Percentiles rank a stretch among this genome's conserved stretches.
Conservation (phyloP, 148 eudicot genomes). For the Chenopodium suecicum region DNA sequence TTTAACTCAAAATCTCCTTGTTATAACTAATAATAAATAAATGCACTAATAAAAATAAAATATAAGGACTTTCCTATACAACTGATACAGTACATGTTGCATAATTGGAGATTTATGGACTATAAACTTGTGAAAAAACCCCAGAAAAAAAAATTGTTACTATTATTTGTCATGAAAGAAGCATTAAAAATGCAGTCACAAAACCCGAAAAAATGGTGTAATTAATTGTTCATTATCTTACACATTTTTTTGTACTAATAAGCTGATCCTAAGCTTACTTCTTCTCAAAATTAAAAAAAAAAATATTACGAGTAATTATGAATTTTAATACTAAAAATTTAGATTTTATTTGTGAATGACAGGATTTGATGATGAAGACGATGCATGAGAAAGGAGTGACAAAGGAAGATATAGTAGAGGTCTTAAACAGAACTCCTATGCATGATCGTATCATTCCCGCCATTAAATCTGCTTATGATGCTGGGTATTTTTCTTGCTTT, state of each 20-base stretch:
- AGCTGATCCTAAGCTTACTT: too few species aligned
- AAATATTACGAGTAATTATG: too few species aligned
- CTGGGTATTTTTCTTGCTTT: conserved; percentile 50
- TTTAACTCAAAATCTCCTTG: background rate
- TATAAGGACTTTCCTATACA: background rate
- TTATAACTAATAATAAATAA: background rate
- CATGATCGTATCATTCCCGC: conserved; percentile 66
- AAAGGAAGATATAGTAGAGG: conserved; percentile 54
- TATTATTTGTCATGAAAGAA: too few species aligned
- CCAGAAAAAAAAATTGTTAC: background rate
- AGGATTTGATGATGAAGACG: conserved; percentile 81
- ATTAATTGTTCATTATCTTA: background rate
- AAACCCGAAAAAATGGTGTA: background rate
- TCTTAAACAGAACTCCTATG: conserved; percentile 55
- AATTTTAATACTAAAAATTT: background rate
- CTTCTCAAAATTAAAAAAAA: too few species aligned
- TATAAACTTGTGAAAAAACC: background rate
- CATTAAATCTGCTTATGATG: conserved; percentile 64
- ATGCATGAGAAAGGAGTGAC: conserved; percentile 74
- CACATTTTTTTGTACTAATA: too few species aligned
- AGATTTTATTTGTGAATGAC: background rate
- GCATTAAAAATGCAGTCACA: background rate
- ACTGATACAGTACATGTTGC: background rate
- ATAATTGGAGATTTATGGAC: conserved; percentile 8
- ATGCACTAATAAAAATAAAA: background rate